These are phyloP conservation scores for Lasiodiplodia citricola DNA, from an alignment of 2,329 filamentous ascomycete species.

Conservation along the genomic window DNA sequence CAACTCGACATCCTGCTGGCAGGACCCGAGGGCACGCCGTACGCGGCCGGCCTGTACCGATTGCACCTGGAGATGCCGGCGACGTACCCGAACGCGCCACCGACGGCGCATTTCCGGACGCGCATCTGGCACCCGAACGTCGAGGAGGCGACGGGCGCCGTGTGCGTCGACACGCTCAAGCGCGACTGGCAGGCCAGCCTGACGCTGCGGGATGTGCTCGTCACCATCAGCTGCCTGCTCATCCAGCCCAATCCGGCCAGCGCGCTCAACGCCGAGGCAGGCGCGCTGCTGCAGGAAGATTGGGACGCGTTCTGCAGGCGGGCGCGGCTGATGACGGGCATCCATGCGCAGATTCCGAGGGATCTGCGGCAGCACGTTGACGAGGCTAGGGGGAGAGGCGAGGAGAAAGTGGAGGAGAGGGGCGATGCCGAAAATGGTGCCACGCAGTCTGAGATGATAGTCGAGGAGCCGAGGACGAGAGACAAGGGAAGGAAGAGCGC, in stretches of 20 bases:
- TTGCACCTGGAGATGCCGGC: constrained; percentile 65
- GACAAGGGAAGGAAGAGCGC: constrained; percentile 36
- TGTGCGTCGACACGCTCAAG: constrained; percentile 70
- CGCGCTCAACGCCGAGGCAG: constrained; percentile 66
- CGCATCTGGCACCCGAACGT: constrained; percentile 70
- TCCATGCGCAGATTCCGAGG: constrained; percentile 62
- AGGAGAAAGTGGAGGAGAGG: constrained; percentile 36
- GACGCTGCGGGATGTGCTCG: constrained; percentile 64
- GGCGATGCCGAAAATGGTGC: constrained; percentile 31
- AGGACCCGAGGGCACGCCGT: constrained; percentile 65
- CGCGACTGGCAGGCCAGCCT: constrained; percentile 65
- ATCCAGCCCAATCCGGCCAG: constrained; percentile 70
- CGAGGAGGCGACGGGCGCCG: constrained; percentile 64
- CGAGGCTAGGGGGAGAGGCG: constrained; percentile 61
- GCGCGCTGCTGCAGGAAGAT: constrained; percentile 63
- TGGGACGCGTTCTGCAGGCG: constrained; percentile 62
- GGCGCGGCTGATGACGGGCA: constrained; percentile 66
- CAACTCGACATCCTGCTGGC: constrained; percentile 63
- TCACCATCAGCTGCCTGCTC: constrained; percentile 65
- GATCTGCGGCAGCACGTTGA: constrained; percentile 51
- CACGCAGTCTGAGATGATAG: constrained; percentile 29
- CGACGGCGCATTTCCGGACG: constrained; percentile 65
- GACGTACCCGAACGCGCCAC: constrained; percentile 59
- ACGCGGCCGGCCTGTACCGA: constrained; percentile 63
- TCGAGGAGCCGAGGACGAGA: constrained; percentile 22